These are phyloP conservation scores for Candida pini DNA, from an alignment of 805 yeast genomes.

Conservation along the genomic window DNA sequence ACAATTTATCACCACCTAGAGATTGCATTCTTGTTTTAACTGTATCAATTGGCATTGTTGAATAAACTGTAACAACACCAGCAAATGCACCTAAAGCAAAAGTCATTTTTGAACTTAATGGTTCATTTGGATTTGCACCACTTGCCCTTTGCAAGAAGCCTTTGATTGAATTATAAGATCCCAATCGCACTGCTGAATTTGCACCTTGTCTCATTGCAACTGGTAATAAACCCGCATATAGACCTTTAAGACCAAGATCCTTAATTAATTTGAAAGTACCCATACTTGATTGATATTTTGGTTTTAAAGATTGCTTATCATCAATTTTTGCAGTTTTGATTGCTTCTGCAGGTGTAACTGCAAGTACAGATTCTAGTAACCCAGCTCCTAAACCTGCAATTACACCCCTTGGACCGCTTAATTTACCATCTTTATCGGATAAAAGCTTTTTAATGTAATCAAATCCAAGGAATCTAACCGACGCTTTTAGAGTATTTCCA, in stretches of 20 bases:
- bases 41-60: conserved; percentile 94
- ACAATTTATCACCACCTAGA: conserved; percentile 65
- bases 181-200: conserved; percentile 90
- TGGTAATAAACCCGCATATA: conserved; percentile 86
- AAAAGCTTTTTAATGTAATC: conserved; percentile 76
- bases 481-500: conserved; percentile 94
- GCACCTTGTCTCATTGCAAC: conserved; percentile 95
- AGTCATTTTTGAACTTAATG: conserved; percentile 72
- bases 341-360: conserved; percentile 96
- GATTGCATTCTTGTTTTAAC: conserved; percentile 98
- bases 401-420: conserved; percentile 87
- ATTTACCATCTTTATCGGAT: conserved; percentile 78
- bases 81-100: conserved; percentile 88
- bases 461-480: conserved; percentile 90
- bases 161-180: conserved; percentile 87
- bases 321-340: conserved; percentile 94
- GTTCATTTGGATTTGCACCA: conserved; percentile 60
- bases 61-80: conserved; percentile 82
- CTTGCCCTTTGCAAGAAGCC: conserved; percentile 66
- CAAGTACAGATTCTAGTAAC: conserved; percentile 80
- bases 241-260: conserved; percentile 78
- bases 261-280: conserved; percentile 62
- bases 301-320: conserved; percentile 72
- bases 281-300: conserved; percentile 68
- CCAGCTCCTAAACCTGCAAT: conserved; percentile 99